These are phyloP conservation scores for Rubia balearica DNA, from an alignment of 305 asterid species.

Conservation along the genomic window DNA sequence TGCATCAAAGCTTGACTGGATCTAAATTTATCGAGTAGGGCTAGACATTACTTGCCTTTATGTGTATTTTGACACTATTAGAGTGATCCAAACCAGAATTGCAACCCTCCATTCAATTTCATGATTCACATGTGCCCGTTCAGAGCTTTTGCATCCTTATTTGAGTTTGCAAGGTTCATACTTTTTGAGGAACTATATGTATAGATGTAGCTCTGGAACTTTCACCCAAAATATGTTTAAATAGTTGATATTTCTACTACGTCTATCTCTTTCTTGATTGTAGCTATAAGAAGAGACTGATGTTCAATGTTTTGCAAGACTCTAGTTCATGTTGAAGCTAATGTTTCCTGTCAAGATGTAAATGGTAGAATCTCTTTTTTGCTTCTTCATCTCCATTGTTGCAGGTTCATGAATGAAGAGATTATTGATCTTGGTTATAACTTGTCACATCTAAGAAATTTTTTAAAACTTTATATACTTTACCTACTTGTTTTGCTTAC, in stretches of 20 bases:
- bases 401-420: conserved; percentile 58
- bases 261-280: background rate
- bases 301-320: background rate
- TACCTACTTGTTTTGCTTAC: conserved; percentile 6
- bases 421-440: conserved; percentile 10
- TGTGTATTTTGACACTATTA: too few species aligned
- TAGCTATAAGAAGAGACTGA: background rate
- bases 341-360: background rate
- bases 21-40: conserved; percentile 38
- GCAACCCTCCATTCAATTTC: too few species aligned
- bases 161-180: too few species aligned
- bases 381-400: background rate
- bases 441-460: background rate
- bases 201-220: too few species aligned
- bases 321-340: background rate
- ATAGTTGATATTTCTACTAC: background rate
- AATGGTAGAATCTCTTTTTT: background rate
- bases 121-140: too few species aligned
- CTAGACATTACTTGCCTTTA: conserved; percentile 10
- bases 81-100: too few species aligned
- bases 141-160: too few species aligned
- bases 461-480: background rate
- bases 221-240: too few species aligned
- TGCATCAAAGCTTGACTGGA: conserved; percentile 49
- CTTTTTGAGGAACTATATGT: too few species aligned